phyloP scores from a whole-genome alignment of 495 filamentous ascomycete species.

The Tuber umbilicatum region DNA sequence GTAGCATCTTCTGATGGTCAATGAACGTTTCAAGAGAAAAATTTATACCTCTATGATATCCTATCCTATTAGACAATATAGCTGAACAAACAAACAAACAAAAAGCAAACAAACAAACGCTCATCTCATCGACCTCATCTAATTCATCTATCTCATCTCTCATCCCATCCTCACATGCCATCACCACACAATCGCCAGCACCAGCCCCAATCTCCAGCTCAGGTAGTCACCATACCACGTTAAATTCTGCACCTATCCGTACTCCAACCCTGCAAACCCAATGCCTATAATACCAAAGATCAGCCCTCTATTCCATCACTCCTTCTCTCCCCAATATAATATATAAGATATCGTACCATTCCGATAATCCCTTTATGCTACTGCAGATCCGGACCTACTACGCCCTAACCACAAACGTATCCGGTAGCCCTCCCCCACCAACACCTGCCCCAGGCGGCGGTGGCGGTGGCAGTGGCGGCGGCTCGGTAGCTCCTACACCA shows the following conservation, averaged over 20 bases:
- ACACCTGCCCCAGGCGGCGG: neutral
- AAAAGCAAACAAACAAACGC: neutral
- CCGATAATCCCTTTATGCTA: neutral
- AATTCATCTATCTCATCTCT: neutral
- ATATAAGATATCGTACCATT: neutral
- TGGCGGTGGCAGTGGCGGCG: neutral
- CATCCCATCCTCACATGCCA: neutral
- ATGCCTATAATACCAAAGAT: neutral
- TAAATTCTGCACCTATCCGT: neutral
- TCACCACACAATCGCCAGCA: neutral
- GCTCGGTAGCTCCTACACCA: neutral
- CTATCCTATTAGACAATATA: neutral
- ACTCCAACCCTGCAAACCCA: neutral
- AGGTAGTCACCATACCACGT: neutral
- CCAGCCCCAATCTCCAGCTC: neutral
- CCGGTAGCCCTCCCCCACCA: neutral
- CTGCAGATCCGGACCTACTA: neutral
- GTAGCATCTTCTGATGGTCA: neutral
- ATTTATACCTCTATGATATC: neutral
- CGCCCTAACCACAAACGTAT: neutral
- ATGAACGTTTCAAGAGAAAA: neutral
- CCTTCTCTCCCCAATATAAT: neutral
- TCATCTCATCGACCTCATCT: neutral
- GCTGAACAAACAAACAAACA: neutral
- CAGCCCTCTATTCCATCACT: neutral